These are phyloP conservation scores for Colletotrichum tofieldiae DNA, from an alignment of 2,329 filamentous ascomycete species.

Conservation along the genomic window DNA sequence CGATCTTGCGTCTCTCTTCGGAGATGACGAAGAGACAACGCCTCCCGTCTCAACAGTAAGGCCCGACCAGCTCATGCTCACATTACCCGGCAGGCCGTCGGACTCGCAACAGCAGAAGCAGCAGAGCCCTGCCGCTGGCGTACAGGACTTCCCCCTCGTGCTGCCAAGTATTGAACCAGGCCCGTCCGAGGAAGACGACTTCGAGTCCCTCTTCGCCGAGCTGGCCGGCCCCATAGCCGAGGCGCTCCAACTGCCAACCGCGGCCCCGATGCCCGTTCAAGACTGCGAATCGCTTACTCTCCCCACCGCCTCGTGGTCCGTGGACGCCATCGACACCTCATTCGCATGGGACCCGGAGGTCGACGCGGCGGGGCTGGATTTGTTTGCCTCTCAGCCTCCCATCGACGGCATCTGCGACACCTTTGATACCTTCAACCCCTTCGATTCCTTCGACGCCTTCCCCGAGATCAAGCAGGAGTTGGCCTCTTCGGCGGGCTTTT, in stretches of 20 bases:
- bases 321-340: background rate
- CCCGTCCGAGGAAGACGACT: background rate
- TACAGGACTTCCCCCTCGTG: background rate
- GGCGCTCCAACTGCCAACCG: conserved; percentile 3
- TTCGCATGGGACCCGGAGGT: background rate
- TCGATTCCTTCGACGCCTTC: background rate
- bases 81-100: conserved; percentile 2
- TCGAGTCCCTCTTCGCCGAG: conserved; percentile 6
- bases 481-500: background rate
- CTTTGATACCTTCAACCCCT: background rate
- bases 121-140: conserved; percentile 2
- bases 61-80: background rate
- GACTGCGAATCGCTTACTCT: background rate
- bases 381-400: background rate
- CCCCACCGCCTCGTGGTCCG: conserved; percentile 12
- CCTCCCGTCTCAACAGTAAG: background rate
- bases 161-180: conserved; percentile 3
- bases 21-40: background rate
- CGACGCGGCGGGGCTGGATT: background rate
- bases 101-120: background rate
- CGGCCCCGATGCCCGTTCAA: background rate
- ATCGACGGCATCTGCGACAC: background rate
- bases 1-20: conserved; percentile 7
- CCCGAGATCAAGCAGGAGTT: background rate
- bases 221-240: background rate